Conservation (phyloP, 176 grass and related monocot genomes). For the Oryza coarctata region DNA sequence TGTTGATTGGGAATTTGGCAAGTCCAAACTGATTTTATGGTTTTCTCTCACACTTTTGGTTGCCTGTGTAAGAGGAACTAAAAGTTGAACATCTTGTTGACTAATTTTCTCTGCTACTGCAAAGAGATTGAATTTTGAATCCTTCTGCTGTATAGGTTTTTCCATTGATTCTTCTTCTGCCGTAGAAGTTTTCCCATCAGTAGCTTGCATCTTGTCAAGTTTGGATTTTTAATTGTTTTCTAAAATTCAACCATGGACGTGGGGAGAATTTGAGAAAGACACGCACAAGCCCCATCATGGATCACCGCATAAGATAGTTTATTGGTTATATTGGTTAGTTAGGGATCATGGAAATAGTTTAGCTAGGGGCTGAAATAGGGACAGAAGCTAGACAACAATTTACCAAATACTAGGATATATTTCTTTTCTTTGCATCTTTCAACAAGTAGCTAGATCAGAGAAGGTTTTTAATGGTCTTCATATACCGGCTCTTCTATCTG, state of each 20-base stretch:
- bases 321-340: conserved; percentile 65
- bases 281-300: not conserved
- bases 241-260: conserved; percentile 12
- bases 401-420: conserved; percentile 39
- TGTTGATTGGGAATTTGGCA: conserved; percentile 27
- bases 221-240: not conserved
- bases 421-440: conserved; percentile 54
- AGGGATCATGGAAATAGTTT: conserved; percentile 40
- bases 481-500: conserved; percentile 56
- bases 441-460: conserved; percentile 43
- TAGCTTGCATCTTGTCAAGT: not conserved
- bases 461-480: conserved; percentile 34
- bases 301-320: conserved; percentile 21
- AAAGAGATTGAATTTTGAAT: not conserved
- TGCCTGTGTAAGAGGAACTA: not conserved
- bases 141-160: not conserved
- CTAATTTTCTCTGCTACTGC: not conserved
- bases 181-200: not conserved
- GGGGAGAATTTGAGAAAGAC: conserved; percentile 10
- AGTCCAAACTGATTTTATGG: not conserved
- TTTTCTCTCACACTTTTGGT: not conserved
- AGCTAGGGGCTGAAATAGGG: conserved; percentile 34
- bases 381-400: conserved; percentile 20
- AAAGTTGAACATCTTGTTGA: not conserved
- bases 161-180: not conserved